phyloP scores from a whole-genome alignment of 345 rosid genomes.

The Boechera stricta region DNA sequence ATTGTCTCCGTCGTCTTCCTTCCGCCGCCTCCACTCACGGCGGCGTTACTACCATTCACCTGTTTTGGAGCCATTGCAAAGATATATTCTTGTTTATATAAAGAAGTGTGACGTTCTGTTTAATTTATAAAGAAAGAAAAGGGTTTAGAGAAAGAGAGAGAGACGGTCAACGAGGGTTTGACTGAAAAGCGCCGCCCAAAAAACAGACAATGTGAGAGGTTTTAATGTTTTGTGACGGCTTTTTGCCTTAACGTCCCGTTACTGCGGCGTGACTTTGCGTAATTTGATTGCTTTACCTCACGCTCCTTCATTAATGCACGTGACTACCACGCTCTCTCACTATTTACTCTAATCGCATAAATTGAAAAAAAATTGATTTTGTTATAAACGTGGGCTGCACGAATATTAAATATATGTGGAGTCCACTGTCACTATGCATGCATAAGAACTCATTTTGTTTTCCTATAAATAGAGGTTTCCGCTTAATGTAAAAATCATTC shows the following conservation, averaged over 20 bases:
- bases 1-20: background rate
- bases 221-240: conserved; percentile 46
- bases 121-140: conserved; percentile 25
- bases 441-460: no score
- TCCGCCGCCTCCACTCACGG: background rate
- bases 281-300: conserved; percentile 28
- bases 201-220: conserved; percentile 32
- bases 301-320: conserved; percentile 31
- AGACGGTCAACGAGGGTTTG: conserved; percentile 43
- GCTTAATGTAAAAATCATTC: no score
- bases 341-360: background rate
- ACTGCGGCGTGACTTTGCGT: conserved; percentile 48
- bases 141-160: conserved; percentile 21
- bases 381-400: no score
- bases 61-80: conserved; percentile 40
- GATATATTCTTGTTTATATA: background rate
- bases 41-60: conserved; percentile 2
- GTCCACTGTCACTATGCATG: no score
- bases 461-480: no score
- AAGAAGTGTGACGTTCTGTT: conserved; percentile 28
- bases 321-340: conserved; percentile 31
- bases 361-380: no score
- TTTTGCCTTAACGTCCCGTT: conserved; percentile 46
- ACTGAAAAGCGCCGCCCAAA: conserved; percentile 50
- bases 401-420: no score